Percentiles rank a stretch among this genome's conserved stretches.
Conservation (phyloP, 129 eudicot genomes). For the Flaveria brownii region DNA sequence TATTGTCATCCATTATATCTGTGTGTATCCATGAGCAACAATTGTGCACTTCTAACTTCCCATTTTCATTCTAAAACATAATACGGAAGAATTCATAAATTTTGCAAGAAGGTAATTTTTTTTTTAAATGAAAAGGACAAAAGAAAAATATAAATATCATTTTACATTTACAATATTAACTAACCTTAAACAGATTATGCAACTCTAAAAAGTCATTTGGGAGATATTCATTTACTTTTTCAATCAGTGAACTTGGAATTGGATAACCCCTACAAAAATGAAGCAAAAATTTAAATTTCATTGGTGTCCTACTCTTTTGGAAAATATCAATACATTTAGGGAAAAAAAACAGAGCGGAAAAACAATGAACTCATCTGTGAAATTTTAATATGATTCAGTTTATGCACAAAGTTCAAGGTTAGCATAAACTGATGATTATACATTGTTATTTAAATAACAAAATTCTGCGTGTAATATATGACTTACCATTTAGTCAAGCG, state of each 20-base stretch:
- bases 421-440: not conserved
- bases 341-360: not conserved
- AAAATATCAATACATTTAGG: not conserved
- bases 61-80: constrained; percentile 45
- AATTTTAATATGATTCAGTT: not conserved
- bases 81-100: not conserved
- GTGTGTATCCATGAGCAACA: constrained; percentile 86
- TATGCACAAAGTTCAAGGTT: not conserved
- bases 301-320: not conserved
- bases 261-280: constrained; percentile 79
- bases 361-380: not conserved
- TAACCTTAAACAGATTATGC: constrained; percentile 54
- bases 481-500: constrained; percentile 79
- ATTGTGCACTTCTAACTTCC: constrained; percentile 35
- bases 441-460: not conserved
- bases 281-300: constrained; percentile 10
- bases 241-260: constrained; percentile 68
- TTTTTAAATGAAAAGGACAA: not conserved
- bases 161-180: constrained; percentile 2
- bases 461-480: not conserved
- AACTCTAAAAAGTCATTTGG: constrained; percentile 65
- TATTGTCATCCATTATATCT: constrained; percentile 93
- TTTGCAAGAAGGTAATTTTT: not conserved
- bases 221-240: constrained; percentile 72
- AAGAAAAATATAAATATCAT: not conserved